phyloP scores from a whole-genome alignment of 441 rosid genomes.

The Pelargonium myrrhifolium region DNA sequence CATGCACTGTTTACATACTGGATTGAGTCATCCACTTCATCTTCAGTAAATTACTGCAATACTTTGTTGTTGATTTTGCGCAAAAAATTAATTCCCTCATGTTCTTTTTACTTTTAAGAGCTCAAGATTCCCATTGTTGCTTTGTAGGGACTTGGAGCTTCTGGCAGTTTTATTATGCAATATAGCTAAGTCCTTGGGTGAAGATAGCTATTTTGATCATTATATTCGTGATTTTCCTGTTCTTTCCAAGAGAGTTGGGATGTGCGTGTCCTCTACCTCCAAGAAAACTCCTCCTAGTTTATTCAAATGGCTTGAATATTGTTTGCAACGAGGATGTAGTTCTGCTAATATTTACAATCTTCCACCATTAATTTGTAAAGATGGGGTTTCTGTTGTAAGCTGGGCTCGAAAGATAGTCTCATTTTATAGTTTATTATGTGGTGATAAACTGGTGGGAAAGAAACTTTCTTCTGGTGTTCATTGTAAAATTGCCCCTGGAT shows the following conservation, averaged over 20 bases:
- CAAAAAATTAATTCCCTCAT: not conserved
- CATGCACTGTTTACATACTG: not conserved
- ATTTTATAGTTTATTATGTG: conserved; percentile 77
- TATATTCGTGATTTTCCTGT: conserved; percentile 90
- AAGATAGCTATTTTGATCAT: conserved; percentile 74
- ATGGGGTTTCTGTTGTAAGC: conserved; percentile 65
- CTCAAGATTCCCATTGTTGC: conserved; percentile 19
- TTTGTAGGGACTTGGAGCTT: conserved; percentile 78
- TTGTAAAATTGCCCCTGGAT: conserved; percentile 72
- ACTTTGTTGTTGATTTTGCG: conserved; percentile 6
- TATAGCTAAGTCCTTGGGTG: conserved; percentile 70
- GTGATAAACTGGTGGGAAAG: conserved; percentile 60
- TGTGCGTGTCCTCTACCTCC: conserved; percentile 31
- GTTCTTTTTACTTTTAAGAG: conserved; percentile 16
- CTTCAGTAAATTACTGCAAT: not conserved
- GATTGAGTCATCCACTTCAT: conserved; percentile 2
- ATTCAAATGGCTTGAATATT: conserved; percentile 85
- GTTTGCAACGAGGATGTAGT: conserved; percentile 61
- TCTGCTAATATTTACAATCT: conserved; percentile 52
- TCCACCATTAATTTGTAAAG: conserved; percentile 63
- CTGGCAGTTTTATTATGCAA: conserved; percentile 60
- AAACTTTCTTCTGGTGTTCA: conserved; percentile 70
- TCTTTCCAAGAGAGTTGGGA: conserved; percentile 43
- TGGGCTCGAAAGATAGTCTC: conserved; percentile 79
- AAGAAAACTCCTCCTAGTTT: conserved; percentile 64